A percentile compares a stretch with the other conserved stretches of the same genome.
These are phyloP conservation scores for Kuraishia floccosa DNA, from an alignment of 805 yeast species.

Conservation along the genomic window DNA sequence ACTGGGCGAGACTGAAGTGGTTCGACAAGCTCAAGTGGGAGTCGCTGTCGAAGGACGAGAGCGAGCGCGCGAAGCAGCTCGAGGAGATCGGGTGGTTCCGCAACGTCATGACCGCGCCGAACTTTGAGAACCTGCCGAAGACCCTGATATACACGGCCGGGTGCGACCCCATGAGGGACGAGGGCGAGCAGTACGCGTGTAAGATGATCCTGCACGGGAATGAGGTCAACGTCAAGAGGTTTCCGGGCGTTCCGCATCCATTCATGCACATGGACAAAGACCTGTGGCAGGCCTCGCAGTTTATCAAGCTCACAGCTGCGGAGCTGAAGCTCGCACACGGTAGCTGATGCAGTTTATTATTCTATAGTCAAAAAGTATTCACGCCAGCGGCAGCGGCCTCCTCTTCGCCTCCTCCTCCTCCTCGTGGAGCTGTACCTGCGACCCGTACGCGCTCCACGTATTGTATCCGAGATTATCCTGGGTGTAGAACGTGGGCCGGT, in stretches of 20 bases:
- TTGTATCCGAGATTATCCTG: conserved; percentile 20
- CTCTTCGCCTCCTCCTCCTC: no score
- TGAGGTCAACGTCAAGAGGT: conserved; percentile 16
- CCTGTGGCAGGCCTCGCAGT: conserved; percentile 18
- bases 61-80: conserved; percentile 7
- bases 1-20: conserved; percentile 19
- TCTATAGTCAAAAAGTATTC: no score
- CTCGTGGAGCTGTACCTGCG: no score
- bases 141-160: conserved; percentile 20
- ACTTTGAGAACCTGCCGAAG: conserved; percentile 14
- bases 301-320: conserved; percentile 14
- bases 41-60: conserved; percentile 9
- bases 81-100: conserved; percentile 19
- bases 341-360: no score
- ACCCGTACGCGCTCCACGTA: no score
- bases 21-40: conserved; percentile 19
- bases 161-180: conserved; percentile 20
- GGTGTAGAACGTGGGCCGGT: conserved; percentile 26
- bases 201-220: conserved; percentile 14
- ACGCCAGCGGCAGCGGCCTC: no score
- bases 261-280: conserved; percentile 21
- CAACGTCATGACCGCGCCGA: conserved; percentile 15
- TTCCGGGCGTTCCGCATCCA: conserved; percentile 21
- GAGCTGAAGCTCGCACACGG: conserved; percentile 17
- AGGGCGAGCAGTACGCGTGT: conserved; percentile 19